Percentiles rank a stretch among this genome's conserved stretches.
phyloP scores from a whole-genome alignment of 768 basidiomycete genomes.

The Phaeotremella fagi region DNA sequence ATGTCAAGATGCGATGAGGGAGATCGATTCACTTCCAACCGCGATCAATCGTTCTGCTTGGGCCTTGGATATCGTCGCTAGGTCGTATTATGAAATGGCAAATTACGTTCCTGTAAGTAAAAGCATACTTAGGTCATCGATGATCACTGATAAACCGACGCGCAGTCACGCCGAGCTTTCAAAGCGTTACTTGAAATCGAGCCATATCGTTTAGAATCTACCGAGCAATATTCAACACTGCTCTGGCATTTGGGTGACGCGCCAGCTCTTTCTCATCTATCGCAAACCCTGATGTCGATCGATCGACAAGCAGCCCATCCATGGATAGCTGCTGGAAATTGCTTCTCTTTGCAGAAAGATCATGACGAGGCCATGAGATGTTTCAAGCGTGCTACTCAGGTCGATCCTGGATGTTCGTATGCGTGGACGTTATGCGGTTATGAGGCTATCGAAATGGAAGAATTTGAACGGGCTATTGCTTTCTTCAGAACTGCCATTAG shows the following conservation, averaged over 20 bases:
- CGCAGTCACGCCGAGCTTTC: conserved; percentile 79
- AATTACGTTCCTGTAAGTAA: conserved; percentile 80
- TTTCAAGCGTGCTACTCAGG: conserved; percentile 82
- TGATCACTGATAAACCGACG: background rate
- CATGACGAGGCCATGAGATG: conserved; percentile 87
- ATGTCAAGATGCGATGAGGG: conserved; percentile 66
- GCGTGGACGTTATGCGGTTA: conserved; percentile 95
- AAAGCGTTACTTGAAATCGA: conserved; percentile 71
- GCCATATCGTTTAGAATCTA: conserved; percentile 83
- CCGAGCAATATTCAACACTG: conserved; percentile 94
- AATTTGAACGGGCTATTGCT: conserved; percentile 81
- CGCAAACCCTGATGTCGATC: conserved; percentile 84
- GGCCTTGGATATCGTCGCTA: conserved; percentile 76
- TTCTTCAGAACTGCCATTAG: conserved; percentile 90
- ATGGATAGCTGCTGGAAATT: conserved; percentile 95
- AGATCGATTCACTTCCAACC: conserved; percentile 69
- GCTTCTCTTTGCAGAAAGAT: conserved; percentile 92
- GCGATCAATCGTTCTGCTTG: conserved; percentile 69
- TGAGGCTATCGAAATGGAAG: conserved; percentile 86
- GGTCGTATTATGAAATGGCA: conserved; percentile 81
- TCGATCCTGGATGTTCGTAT: conserved; percentile 88
- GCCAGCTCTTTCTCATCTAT: conserved; percentile 81
- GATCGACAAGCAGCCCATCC: conserved; percentile 70
- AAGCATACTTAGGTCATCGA: background rate
- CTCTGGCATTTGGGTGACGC: conserved; percentile 88